Conservation (phyloP, 2,329 filamentous ascomycete genomes). For the Phyllachora maydis region DNA sequence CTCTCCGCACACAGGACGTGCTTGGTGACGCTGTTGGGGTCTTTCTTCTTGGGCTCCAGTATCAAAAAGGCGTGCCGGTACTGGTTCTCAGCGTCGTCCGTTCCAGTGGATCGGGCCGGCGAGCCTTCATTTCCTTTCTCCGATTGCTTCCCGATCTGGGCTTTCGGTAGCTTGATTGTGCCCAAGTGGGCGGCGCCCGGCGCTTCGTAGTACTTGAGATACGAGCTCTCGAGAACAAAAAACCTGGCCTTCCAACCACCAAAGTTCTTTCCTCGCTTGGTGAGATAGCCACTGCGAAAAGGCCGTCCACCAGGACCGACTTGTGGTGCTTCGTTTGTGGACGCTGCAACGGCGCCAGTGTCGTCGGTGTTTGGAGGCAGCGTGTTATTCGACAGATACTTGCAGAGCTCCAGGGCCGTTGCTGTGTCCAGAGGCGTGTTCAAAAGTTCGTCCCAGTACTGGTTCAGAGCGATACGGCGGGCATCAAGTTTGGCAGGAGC, state of each 20-base stretch:
- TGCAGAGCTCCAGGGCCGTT: slow-evolving; percentile 65
- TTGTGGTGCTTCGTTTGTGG: slow-evolving; percentile 15
- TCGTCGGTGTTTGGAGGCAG: slow-evolving; percentile 43
- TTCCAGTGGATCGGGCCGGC: slow-evolving; percentile 27
- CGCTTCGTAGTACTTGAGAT: slow-evolving; percentile 74
- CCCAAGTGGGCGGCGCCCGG: slow-evolving; percentile 80
- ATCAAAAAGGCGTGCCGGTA: slow-evolving; percentile 94
- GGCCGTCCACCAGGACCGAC: slow-evolving; percentile 43
- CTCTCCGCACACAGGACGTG: slow-evolving; percentile 94
- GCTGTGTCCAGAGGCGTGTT: slow-evolving; percentile 63
- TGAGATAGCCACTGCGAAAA: slow-evolving; percentile 74
- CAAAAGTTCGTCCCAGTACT: slow-evolving; percentile 69
- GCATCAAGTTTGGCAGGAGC: slow-evolving; percentile 87
- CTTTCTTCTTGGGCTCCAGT: slow-evolving; percentile 89
- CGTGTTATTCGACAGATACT: slow-evolving; percentile 55
- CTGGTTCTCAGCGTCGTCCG: slow-evolving; percentile 74
- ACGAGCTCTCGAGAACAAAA: slow-evolving; percentile 38
- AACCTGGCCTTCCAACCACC: slow-evolving; percentile 87
- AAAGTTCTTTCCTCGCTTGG: slow-evolving; percentile 95
- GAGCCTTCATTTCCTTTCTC: slow-evolving; percentile 40
- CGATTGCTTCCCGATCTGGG: slow-evolving; percentile 88
- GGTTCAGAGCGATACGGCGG: slow-evolving; percentile 57
- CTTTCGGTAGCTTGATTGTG: slow-evolving; percentile 76
- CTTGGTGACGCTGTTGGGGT: slow-evolving; percentile 68
- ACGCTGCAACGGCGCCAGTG: slow-evolving; percentile 15